Evolutionary conservation across 495 filamentous ascomycete genomes (phyloP).

Genomic region (Tuber microsphaerosporum): DNA sequence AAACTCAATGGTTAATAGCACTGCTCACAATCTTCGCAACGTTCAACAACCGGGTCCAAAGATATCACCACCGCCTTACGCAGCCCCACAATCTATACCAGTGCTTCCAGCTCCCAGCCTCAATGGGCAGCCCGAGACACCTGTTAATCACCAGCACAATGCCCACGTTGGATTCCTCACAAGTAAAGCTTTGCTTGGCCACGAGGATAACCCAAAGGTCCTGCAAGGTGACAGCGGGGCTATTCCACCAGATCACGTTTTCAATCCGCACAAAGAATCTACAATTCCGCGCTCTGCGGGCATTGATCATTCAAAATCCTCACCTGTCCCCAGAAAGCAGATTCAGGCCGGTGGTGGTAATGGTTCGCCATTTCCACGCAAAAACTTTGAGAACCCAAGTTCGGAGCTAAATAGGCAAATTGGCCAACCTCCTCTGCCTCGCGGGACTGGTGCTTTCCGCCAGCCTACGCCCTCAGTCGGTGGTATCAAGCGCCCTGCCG

Average conservation of each 20-base stretch:
- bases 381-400: conserved; percentile 39
- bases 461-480: conserved; percentile 29
- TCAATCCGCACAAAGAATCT: conserved; percentile 39
- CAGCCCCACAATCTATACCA: conserved; percentile 10
- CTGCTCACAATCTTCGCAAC: conserved; percentile 18
- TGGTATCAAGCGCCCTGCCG: conserved; percentile 34
- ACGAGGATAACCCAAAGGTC: conserved; percentile 30
- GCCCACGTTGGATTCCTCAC: conserved; percentile 36
- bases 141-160: conserved; percentile 23
- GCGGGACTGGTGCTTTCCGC: conserved; percentile 29
- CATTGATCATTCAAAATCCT: conserved; percentile 41
- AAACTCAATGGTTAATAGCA: conserved; percentile 19
- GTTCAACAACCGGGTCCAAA: conserved; percentile 23
- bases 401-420: conserved; percentile 32
- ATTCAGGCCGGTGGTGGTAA: conserved; percentile 20
- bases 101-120: conserved; percentile 23
- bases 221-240: conserved; percentile 16
- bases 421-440: conserved; percentile 36
- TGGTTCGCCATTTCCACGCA: conserved; percentile 15
- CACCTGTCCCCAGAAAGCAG: conserved; percentile 36
- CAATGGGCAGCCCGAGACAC: conserved; percentile 24
- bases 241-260: conserved; percentile 17
- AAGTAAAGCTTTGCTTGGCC: conserved; percentile 32
- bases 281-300: conserved; percentile 39
- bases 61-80: conserved; percentile 14